Conservation (phyloP, 2,329 filamentous ascomycete genomes). For the Colletotrichum gloeosporioides region DNA sequence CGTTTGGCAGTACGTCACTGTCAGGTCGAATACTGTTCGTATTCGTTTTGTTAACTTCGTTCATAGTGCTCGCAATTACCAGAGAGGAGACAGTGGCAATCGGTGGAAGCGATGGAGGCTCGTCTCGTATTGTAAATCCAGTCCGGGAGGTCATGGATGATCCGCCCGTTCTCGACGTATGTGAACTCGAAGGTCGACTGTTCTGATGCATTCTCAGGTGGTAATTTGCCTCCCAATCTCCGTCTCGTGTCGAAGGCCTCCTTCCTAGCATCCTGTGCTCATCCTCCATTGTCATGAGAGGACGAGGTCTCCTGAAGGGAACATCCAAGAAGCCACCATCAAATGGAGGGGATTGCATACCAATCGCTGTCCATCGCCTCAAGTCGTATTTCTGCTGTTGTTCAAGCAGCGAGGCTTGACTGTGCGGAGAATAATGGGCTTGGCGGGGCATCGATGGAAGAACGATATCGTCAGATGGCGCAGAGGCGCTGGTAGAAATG, state of each 20-base stretch:
- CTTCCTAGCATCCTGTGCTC: neutral
- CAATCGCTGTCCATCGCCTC: conserved; percentile 10
- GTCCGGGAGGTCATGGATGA: neutral
- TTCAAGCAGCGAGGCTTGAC: neutral
- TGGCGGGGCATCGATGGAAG: neutral
- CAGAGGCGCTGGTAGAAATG: conserved; percentile 3
- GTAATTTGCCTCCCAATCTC: neutral
- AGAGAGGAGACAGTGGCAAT: neutral
- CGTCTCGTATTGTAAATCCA: neutral
- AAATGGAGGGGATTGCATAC: neutral
- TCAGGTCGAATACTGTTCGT: neutral
- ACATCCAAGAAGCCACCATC: neutral
- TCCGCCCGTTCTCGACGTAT: neutral
- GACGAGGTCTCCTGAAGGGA: neutral
- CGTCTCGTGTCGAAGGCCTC: neutral
- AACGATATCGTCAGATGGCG: neutral
- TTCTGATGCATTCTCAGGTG: neutral
- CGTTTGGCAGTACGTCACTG: neutral
- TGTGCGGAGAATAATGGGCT: neutral
- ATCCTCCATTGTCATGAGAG: conserved; percentile 14
- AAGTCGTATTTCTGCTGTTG: neutral
- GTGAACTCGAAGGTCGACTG: neutral
- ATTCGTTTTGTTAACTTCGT: neutral
- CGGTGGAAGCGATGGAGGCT: neutral
- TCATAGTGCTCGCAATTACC: neutral